These are phyloP conservation scores for Triadica sebifera DNA, from an alignment of 345 rosid species.

Conservation along the genomic window DNA sequence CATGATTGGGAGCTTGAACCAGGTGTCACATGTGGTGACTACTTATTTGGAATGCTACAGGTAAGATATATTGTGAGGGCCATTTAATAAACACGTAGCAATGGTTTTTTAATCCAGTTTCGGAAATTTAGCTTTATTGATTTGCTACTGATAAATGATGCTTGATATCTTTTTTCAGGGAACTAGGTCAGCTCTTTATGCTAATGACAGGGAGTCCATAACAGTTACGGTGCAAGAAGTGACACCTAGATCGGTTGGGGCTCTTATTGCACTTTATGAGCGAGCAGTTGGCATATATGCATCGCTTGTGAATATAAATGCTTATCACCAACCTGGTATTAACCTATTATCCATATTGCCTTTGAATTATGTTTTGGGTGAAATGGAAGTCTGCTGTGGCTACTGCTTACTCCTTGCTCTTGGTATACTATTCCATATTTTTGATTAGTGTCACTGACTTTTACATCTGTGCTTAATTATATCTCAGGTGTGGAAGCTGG, in stretches of 20 bases:
- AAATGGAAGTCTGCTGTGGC: neutral
- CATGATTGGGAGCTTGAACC: constrained; percentile 99
- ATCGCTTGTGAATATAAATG: constrained; percentile 76
- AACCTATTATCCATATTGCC: constrained; percentile 16
- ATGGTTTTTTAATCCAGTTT: neutral
- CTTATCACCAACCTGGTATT: constrained; percentile 95
- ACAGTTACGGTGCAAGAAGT: constrained; percentile 89
- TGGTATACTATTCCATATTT: neutral
- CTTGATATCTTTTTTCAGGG: constrained; percentile 51
- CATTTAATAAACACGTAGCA: neutral
- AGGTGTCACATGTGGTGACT: constrained; percentile 98
- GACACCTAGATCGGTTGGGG: constrained; percentile 89
- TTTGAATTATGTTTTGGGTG: constrained; percentile 4
- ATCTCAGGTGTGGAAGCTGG: constrained; percentile 95
- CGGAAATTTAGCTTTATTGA: neutral
- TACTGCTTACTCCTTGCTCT: neutral
- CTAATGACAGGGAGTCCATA: constrained; percentile 82
- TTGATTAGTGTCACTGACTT: neutral
- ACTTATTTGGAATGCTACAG: constrained; percentile 98
- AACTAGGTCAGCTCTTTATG: constrained; percentile 93
- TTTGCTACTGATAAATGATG: neutral
- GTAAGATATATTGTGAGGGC: constrained; percentile 36
- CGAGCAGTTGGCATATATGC: constrained; percentile 97
- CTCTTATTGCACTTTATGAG: constrained; percentile 88
- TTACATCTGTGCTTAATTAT: constrained; percentile 12